A percentile compares a stretch with the other conserved stretches of the same genome.
Conservation (phyloP, 176 grass and related monocot genomes). For the Bromus sterilis region DNA sequence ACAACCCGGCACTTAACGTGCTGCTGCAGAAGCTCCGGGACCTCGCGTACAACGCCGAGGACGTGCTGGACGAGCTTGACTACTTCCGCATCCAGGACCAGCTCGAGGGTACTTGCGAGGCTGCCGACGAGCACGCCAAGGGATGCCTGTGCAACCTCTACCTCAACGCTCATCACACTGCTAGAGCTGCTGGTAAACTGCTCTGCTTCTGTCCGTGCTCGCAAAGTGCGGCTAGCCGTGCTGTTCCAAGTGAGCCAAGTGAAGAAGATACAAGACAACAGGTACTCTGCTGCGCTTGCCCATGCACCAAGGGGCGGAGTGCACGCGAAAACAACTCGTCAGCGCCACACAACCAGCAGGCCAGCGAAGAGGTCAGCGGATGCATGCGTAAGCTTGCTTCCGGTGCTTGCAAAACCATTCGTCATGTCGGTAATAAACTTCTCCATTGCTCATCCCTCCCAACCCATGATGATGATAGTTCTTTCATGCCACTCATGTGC, state of each 20-base stretch:
- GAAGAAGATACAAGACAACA: no score
- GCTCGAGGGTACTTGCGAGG: not conserved
- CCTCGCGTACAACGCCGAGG: not conserved
- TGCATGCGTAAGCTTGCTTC: not conserved
- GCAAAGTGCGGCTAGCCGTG: no score
- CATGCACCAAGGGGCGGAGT: no score
- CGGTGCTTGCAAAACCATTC: rapidly evolving
- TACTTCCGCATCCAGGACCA: slow-evolving; percentile 21
- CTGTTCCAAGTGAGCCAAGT: no score
- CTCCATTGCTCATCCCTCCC: not conserved
- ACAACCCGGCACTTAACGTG: not conserved
- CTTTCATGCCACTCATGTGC: not conserved
- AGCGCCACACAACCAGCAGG: not conserved
- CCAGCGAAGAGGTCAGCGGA: rapidly evolving
- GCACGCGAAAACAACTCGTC: no score
- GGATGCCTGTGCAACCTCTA: not conserved
- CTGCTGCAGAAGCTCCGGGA: not conserved
- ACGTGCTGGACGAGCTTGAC: not conserved
- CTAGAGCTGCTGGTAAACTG: not conserved
- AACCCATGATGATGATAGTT: not conserved
- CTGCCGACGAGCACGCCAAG: not conserved
- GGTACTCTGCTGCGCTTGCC: no score
- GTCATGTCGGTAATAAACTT: not conserved
- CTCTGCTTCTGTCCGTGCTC: no score
- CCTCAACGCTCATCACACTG: not conserved